These are phyloP conservation scores for Lichtheimia corymbifera DNA, from an alignment of 371 early-diverging fungal genomes.

Conservation along the genomic window DNA sequence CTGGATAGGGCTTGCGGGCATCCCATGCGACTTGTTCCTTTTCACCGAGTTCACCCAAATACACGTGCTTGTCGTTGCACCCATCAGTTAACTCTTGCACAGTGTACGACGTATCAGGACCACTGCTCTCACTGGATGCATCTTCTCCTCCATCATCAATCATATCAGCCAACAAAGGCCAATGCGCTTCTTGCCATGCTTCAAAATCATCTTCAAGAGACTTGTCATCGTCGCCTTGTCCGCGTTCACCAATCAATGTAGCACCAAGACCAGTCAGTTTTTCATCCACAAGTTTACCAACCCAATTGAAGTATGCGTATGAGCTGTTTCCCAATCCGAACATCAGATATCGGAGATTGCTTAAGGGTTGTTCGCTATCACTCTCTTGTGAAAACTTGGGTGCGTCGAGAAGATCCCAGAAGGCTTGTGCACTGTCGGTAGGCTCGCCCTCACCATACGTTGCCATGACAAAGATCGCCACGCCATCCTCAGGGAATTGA, in stretches of 20 bases:
- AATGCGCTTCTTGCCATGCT: constrained; percentile 81
- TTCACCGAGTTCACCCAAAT: constrained; percentile 57
- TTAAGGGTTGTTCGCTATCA: constrained; percentile 52
- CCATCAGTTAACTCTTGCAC: constrained; percentile 13
- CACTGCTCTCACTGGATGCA: not conserved
- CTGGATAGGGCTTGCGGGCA: constrained; percentile 76
- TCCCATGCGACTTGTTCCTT: constrained; percentile 49
- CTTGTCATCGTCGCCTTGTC: constrained; percentile 93
- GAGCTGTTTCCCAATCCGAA: constrained; percentile 96
- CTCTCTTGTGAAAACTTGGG: constrained; percentile 62
- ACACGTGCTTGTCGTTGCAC: constrained; percentile 30
- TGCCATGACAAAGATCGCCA: constrained; percentile 80
- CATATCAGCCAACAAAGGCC: constrained; percentile 56
- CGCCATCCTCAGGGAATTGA: constrained; percentile 51
- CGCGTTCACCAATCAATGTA: constrained; percentile 70
- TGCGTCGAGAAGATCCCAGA: constrained; percentile 71
- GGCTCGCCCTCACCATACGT: constrained; percentile 90
- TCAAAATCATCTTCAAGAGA: constrained; percentile 92
- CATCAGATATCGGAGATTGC: constrained; percentile 67
- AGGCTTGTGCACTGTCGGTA: constrained; percentile 82
- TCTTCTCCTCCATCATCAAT: not conserved
- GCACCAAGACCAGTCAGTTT: constrained; percentile 73
- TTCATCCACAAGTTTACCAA: constrained; percentile 65
- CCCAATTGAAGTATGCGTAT: constrained; percentile 90
- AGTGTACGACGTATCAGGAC: constrained; percentile 7